Base-by-base conservation (phyloP, 495 filamentous ascomycete species). In the Tricharina praecox region DNA sequence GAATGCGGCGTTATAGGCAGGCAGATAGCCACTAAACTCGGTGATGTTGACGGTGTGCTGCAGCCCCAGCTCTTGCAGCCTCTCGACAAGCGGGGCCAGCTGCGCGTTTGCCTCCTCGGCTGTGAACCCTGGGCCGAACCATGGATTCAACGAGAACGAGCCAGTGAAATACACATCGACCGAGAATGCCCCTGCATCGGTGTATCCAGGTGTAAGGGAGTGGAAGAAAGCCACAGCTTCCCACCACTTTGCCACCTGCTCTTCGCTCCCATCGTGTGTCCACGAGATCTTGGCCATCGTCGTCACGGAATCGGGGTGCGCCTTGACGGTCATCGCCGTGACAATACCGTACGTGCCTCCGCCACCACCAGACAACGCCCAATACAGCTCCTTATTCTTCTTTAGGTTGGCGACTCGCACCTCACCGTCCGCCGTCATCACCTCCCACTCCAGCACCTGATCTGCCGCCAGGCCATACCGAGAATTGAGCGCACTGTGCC, bases 361-460 rank as follows among this genome's bases (percentile, higher is more conserved):
- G 10, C 73, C 73, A 3, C 73, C 73, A 7, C 74, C 75, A 21
- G 73, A 64, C 20, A 78, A 59, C 7, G 79, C 79, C 77, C 34
- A 80, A 66, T 78, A 82, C 8, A 79, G 69, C 32, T 80, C 77
- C 0, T 69, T 47, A 45, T 79, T 67, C 28, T 60, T 62, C 8
- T 61, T 52, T 9, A 68, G 55, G 25, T 67, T 71, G 7, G 71
- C 73, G 0, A 67, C 75, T 2, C 68, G 58, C 15, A 70, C 66
- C 15, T 56, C 47, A 7, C 77, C 77, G 23, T 72, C 66, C n/a
- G 74, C 66, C 0, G 73, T 69, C n/a, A 80, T 67, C 35, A 79
- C 72, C 39, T 70, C 67, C 38, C 68, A 70, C 38, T 72, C 63
- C 25, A 72, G 56, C 2, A 73, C 67, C 3, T 69, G 72, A 38